Evolutionary conservation across 305 asterid species (phyloP).

Genomic region (Fraxinus floribunda): DNA sequence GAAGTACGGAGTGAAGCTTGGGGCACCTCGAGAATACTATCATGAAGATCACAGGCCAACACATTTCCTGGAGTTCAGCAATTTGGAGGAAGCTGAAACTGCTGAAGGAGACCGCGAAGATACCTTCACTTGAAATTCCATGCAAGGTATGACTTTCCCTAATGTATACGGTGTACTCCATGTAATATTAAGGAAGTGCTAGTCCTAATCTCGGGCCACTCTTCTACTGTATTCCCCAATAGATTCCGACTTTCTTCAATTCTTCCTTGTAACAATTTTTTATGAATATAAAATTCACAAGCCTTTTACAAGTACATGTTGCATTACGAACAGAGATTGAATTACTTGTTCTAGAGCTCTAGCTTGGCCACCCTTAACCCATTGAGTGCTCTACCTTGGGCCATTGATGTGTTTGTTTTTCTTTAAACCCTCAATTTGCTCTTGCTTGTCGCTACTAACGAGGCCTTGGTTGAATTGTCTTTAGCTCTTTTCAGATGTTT

Average conservation of each 20-base stretch:
- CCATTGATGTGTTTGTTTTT: too few species aligned
- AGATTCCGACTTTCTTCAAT: neutral
- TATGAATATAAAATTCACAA: too few species aligned
- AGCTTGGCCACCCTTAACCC: too few species aligned
- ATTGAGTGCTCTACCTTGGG: too few species aligned
- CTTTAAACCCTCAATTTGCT: too few species aligned
- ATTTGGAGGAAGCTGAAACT: constrained; percentile 85
- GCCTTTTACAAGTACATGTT: too few species aligned
- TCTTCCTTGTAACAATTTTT: neutral
- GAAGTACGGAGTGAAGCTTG: constrained; percentile 84
- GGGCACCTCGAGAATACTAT: constrained; percentile 84
- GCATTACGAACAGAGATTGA: too few species aligned
- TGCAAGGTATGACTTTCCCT: neutral
- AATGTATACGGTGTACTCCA: neutral
- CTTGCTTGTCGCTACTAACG: too few species aligned
- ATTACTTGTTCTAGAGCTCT: too few species aligned
- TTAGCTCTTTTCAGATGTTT: too few species aligned
- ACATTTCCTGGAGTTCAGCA: constrained; percentile 91
- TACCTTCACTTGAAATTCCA: constrained; percentile 34
- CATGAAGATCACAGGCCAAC: constrained; percentile 93
- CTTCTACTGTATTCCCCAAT: neutral
- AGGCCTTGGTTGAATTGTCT: too few species aligned
- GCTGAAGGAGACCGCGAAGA: constrained; percentile 93
- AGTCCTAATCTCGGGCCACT: neutral
- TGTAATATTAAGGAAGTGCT: neutral